Conservation (phyloP, 768 basidiomycete genomes). For the Podaxis sp. region DNA sequence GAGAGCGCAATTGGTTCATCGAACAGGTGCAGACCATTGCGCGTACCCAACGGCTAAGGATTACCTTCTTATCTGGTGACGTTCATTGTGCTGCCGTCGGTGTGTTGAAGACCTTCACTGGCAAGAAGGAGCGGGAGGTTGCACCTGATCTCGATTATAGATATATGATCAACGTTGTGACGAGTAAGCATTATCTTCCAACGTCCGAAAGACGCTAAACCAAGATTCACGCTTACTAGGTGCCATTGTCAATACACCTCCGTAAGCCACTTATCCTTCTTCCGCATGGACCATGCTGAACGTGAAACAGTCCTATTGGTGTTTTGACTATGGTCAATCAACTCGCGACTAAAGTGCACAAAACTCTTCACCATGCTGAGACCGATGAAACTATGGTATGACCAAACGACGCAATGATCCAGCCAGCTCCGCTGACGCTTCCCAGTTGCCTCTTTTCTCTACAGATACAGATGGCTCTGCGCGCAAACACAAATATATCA, state of each 20-base stretch:
- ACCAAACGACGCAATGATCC: neutral
- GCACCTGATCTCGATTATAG: slow-evolving; percentile 65
- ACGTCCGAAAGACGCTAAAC: neutral
- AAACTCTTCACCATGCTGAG: slow-evolving; percentile 74
- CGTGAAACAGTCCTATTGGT: slow-evolving; percentile 55
- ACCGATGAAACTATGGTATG: slow-evolving; percentile 89
- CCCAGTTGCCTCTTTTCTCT: slow-evolving; percentile 72
- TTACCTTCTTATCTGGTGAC: slow-evolving; percentile 91
- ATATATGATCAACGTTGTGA: slow-evolving; percentile 89
- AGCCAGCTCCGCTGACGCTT: neutral
- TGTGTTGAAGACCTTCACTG: slow-evolving; percentile 64
- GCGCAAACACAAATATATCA: slow-evolving; percentile 80
- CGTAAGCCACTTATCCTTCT: slow-evolving; percentile 47
- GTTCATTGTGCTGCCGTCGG: slow-evolving; percentile 92
- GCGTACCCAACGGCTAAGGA: slow-evolving; percentile 55
- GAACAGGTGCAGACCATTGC: slow-evolving; percentile 77
- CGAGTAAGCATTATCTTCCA: slow-evolving; percentile 48
- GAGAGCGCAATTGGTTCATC: slow-evolving; percentile 90
- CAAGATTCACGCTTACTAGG: slow-evolving; percentile 34
- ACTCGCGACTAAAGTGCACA: slow-evolving; percentile 79
- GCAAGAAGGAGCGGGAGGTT: slow-evolving; percentile 47
- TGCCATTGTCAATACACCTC: slow-evolving; percentile 94
- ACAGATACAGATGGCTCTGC: slow-evolving; percentile 73
- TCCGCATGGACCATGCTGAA: neutral
- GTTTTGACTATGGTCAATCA: slow-evolving; percentile 82